These are phyloP conservation scores for Monilinia laxa DNA, from an alignment of 2,329 filamentous ascomycete species.

Conservation along the genomic window DNA sequence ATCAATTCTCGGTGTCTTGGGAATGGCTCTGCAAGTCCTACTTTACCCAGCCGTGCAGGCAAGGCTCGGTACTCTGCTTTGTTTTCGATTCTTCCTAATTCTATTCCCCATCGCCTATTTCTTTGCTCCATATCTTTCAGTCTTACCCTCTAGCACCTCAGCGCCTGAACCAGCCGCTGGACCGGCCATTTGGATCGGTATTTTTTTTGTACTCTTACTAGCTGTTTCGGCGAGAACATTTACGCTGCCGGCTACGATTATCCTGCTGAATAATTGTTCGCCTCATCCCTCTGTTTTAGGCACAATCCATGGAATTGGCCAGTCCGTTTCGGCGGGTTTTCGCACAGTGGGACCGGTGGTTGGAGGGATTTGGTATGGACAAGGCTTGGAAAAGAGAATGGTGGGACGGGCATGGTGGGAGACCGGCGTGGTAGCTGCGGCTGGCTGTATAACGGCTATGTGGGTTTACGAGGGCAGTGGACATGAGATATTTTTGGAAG, in stretches of 20 bases:
- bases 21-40: constrained; percentile 66
- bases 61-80: constrained; percentile 63
- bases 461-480: constrained; percentile 22
- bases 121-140: constrained; percentile 64
- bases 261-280: constrained; percentile 60
- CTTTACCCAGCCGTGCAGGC: constrained; percentile 66
- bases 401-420: constrained; percentile 59
- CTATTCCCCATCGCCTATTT: constrained; percentile 68
- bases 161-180: constrained; percentile 44
- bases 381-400: constrained; percentile 53
- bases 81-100: constrained; percentile 64
- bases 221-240: constrained; percentile 61
- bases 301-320: constrained; percentile 58
- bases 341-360: constrained; percentile 57
- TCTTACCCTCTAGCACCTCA: constrained; percentile 43
- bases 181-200: constrained; percentile 55
- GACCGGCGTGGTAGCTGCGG: constrained; percentile 23
- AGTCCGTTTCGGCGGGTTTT: constrained; percentile 53
- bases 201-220: constrained; percentile 53
- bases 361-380: constrained; percentile 52
- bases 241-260: constrained; percentile 56
- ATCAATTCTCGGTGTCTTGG: constrained; percentile 67
- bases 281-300: constrained; percentile 56
- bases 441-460: constrained; percentile 14
- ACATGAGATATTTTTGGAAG: constrained; percentile 16